Conservation (phyloP, 176 grass and related monocot genomes). For the Pontederia crassipes region DNA sequence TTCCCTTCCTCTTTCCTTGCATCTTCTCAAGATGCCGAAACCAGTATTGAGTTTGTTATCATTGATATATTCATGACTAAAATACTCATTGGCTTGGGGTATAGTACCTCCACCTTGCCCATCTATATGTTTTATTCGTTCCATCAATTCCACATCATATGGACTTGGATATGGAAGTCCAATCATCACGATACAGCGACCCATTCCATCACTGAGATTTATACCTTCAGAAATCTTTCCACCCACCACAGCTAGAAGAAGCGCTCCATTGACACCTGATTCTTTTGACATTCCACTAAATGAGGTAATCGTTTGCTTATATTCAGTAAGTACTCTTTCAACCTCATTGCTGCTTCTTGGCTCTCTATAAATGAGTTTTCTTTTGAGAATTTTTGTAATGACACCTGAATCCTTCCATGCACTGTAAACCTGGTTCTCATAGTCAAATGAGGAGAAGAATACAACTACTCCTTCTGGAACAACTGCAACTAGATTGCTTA, state of each 20-base stretch:
- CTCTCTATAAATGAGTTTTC: slow-evolving; percentile 76
- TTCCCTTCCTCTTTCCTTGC: slow-evolving; percentile 58
- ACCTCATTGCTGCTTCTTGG: slow-evolving; percentile 72
- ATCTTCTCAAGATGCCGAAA: slow-evolving; percentile 56
- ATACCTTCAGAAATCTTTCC: slow-evolving; percentile 97
- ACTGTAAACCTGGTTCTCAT: slow-evolving; percentile 67
- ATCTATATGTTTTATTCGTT: slow-evolving; percentile 88
- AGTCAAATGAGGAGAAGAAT: slow-evolving; percentile 86
- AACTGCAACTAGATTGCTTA: slow-evolving; percentile 67
- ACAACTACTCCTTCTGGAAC: slow-evolving; percentile 79
- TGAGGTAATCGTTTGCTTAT: slow-evolving; percentile 56
- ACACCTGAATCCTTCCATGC: slow-evolving; percentile 59
- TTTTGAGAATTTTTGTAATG: slow-evolving; percentile 70
- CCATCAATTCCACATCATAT: slow-evolving; percentile 68
- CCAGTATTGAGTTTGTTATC: slow-evolving; percentile 45
- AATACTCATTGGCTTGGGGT: slow-evolving; percentile 10
- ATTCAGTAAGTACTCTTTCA: slow-evolving; percentile 55
- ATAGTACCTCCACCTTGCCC: slow-evolving; percentile 26
- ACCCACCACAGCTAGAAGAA: slow-evolving; percentile 85
- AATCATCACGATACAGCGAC: slow-evolving; percentile 90
- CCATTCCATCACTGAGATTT: slow-evolving; percentile 91
- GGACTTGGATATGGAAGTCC: slow-evolving; percentile 94
- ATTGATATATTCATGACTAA: slow-evolving; percentile 26
- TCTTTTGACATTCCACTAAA: slow-evolving; percentile 26
- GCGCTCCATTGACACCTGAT: slow-evolving; percentile 45